These are phyloP conservation scores for Actinomortierella wolfii DNA, from an alignment of 371 early-diverging fungal species.

Conservation along the genomic window DNA sequence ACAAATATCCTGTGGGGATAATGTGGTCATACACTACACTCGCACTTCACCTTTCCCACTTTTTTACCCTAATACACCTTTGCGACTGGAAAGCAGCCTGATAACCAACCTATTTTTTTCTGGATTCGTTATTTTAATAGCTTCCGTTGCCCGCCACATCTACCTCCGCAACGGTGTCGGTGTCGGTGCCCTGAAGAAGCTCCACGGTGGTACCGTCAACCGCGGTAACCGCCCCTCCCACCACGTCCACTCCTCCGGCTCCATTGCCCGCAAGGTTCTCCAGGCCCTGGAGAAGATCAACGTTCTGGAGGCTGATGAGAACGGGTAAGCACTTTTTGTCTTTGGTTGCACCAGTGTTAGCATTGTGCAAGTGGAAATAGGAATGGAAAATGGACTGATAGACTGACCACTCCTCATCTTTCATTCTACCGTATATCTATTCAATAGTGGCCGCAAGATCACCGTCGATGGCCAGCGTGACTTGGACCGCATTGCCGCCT, in stretches of 20 bases:
- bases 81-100: not conserved
- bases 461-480: slow-evolving; percentile 85
- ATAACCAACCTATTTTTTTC: not conserved
- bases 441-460: slow-evolving; percentile 78
- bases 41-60: not conserved
- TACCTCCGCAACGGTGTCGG: slow-evolving; percentile 95
- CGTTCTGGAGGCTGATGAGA: slow-evolving; percentile 90
- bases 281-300: slow-evolving; percentile 98
- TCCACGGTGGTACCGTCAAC: slow-evolving; percentile 92
- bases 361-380: not conserved
- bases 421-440: not conserved
- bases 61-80: not conserved
- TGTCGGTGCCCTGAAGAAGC: slow-evolving; percentile 93
- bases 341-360: not conserved
- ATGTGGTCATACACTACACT: no score
- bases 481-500: slow-evolving; percentile 78
- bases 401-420: slow-evolving; percentile 5
- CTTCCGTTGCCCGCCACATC: slow-evolving; percentile 96
- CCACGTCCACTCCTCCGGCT: slow-evolving; percentile 87
- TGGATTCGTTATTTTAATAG: slow-evolving; percentile 50
- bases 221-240: slow-evolving; percentile 95
- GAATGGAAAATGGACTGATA: not conserved
- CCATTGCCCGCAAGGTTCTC: slow-evolving; percentile 93
- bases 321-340: slow-evolving; percentile 61
- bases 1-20: not conserved